A percentile compares a stretch with the other conserved stretches of the same genome.
These are phyloP conservation scores for Parathielavia appendiculata DNA, from an alignment of 495 filamentous ascomycete genomes.

Conservation along the genomic window DNA sequence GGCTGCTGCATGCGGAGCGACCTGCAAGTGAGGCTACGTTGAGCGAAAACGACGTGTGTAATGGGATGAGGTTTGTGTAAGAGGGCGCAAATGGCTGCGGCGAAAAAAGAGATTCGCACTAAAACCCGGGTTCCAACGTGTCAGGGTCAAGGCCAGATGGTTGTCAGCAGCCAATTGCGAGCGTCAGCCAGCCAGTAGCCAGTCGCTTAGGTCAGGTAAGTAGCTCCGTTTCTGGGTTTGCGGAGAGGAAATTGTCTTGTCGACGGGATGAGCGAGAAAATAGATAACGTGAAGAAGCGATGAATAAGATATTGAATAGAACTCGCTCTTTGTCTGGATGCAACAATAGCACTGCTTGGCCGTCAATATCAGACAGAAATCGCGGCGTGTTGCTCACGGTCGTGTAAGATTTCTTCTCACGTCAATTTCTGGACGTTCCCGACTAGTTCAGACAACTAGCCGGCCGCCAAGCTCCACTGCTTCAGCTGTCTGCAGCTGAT, in stretches of 20 bases:
- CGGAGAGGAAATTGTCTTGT: neutral
- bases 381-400: constrained; percentile 1
- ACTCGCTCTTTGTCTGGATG: constrained; percentile 3
- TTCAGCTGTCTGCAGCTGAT: constrained; percentile 17
- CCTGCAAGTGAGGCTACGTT: neutral
- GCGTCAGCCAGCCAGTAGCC: neutral
- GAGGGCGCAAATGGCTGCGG: constrained; percentile 20
- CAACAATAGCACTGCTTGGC: constrained; percentile 1
- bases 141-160: constrained; percentile 28
- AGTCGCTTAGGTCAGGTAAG: too few relatives aligned
- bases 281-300: neutral
- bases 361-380: constrained; percentile 20
- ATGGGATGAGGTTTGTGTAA: constrained; percentile 7
- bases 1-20: constrained; percentile 11
- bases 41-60: neutral
- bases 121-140: constrained; percentile 28
- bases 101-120: constrained; percentile 35
- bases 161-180: constrained; percentile 5
- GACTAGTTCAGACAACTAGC: constrained; percentile 33
- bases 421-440: constrained; percentile 33
- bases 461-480: constrained; percentile 20
- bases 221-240: neutral
- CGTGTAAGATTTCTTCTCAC: constrained; percentile 36
- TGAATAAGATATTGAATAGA: neutral
- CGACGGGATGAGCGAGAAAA: neutral